A percentile compares a stretch with the other conserved stretches of the same genome.
Evolutionary conservation across 352 stramenopile species (phyloP).

Genomic region (Phytophthora hybrid): DNA sequence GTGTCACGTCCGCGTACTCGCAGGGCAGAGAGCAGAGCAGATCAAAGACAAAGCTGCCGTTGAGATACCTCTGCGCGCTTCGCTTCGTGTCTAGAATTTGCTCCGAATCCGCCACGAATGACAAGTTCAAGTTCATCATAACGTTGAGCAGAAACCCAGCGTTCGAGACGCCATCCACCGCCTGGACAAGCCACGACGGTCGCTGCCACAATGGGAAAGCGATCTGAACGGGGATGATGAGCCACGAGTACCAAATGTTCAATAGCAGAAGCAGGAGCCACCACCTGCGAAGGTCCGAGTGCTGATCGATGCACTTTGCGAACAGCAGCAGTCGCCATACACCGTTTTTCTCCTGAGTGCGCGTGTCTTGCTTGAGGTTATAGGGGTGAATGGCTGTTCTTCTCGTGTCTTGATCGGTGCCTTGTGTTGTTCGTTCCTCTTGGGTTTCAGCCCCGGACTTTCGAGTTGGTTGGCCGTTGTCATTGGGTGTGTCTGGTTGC

Average conservation of each 20-base stretch:
- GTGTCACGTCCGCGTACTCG: background rate
- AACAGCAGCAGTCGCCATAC: background rate
- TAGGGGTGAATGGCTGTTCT: background rate
- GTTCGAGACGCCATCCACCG: background rate
- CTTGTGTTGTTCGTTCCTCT: background rate
- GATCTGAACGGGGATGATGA: background rate
- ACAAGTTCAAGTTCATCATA: background rate
- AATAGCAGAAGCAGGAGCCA: background rate
- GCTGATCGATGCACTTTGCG: slow-evolving; percentile 2
- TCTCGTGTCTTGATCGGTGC: background rate
- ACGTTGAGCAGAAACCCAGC: background rate
- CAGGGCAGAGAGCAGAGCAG: background rate
- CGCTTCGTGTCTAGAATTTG: background rate
- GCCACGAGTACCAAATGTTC: background rate
- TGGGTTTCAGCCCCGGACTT: background rate
- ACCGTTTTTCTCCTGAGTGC: background rate
- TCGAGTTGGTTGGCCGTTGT: background rate
- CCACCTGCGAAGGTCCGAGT: background rate
- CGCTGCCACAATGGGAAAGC: background rate
- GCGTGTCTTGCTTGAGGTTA: background rate
- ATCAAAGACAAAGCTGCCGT: background rate
- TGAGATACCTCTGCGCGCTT: background rate
- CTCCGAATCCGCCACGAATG: background rate
- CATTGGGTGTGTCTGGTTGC: background rate
- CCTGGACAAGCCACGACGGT: background rate